Base-by-base conservation (phyloP, 257 asterid species). In the Nemophila menziesii region DNA sequence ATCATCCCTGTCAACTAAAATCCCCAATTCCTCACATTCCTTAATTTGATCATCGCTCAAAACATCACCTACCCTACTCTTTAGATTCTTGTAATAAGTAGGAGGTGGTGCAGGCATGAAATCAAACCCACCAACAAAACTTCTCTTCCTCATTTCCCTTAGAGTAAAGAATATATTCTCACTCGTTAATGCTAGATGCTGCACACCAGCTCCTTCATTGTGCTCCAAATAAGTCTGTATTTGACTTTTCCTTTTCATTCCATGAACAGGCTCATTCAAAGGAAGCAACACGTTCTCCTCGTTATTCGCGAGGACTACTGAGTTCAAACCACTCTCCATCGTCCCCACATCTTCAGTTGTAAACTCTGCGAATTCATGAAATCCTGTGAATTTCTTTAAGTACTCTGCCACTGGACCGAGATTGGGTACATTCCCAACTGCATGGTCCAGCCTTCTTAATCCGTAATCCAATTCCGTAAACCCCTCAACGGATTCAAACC, bases 181-280 rank as follows among this genome's bases (percentile, higher is more conserved):
- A 38, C 70, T 67, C 27, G 49, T 62, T 65, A 89, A 50, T 1
- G 97, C 97, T 72, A 89, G 61, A 76, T 89, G 97, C 78, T 89
- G 97, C 48, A 89, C 54, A 21, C 97, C 97, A 0, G 97, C 55
- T 23, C 97, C 97, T 38, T 84, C 95, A 49, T 87, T 87, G 66
- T 89, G 95, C 80, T 89, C 97, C 80, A 89, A 60, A 55, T 75
- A 89, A 1, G 97, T 84, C 84, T 89, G 95, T 16, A 89, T 89
- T 51, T 89, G 97, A 58, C 97, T 89, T 85, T 80, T 89, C 65
- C 95, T 70, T 60, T 84, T 84, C 15, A 74, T 86, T 58, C 97
- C 97, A 52, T 29, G 65, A 9, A 87, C 81, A 9, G 97, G 97
- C 23, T 89, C 95, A 37, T 84, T 89, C 61, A 89, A 16, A 1